phyloP scores from a whole-genome alignment of 257 asterid species.

The Ocimum tenuiflorum region DNA sequence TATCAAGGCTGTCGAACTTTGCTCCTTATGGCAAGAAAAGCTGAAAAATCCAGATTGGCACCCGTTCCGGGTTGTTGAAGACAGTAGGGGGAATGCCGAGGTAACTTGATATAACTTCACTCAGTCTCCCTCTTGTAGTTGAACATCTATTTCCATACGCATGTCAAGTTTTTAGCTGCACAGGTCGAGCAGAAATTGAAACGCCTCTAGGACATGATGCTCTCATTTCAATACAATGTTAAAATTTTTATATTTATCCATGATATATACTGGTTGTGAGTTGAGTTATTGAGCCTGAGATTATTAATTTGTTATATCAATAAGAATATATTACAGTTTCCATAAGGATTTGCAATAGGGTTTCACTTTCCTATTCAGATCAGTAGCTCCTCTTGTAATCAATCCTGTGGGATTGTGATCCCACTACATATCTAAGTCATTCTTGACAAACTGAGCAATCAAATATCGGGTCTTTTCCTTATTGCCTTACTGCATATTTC shows the following conservation, averaged over 20 bases:
- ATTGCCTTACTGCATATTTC: too few species aligned
- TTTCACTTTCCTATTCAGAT: too few species aligned
- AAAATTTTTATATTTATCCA: background rate
- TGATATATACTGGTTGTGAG: background rate
- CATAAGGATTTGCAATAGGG: too few species aligned
- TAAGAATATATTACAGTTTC: too few species aligned
- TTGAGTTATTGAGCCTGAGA: too few species aligned
- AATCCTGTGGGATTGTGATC: too few species aligned
- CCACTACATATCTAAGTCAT: too few species aligned
- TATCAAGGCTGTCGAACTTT: conserved; percentile 37
- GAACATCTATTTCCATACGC: background rate
- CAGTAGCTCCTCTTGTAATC: too few species aligned
- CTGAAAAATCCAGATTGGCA: conserved; percentile 48
- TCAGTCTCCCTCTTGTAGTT: background rate
- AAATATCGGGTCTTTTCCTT: too few species aligned
- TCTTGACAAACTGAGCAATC: too few species aligned
- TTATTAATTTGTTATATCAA: too few species aligned
- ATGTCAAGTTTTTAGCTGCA: background rate
- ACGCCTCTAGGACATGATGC: background rate
- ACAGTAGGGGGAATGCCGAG: conserved; percentile 28
- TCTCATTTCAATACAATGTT: background rate
- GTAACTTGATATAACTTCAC: conserved; percentile 18
- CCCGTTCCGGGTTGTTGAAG: conserved; percentile 41
- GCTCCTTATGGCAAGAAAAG: conserved; percentile 67
- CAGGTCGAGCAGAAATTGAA: background rate